Percentiles rank a stretch among this genome's conserved stretches.
These are phyloP conservation scores for Claviceps sorghi DNA, from an alignment of 2,329 filamentous ascomycete genomes.

Conservation along the genomic window DNA sequence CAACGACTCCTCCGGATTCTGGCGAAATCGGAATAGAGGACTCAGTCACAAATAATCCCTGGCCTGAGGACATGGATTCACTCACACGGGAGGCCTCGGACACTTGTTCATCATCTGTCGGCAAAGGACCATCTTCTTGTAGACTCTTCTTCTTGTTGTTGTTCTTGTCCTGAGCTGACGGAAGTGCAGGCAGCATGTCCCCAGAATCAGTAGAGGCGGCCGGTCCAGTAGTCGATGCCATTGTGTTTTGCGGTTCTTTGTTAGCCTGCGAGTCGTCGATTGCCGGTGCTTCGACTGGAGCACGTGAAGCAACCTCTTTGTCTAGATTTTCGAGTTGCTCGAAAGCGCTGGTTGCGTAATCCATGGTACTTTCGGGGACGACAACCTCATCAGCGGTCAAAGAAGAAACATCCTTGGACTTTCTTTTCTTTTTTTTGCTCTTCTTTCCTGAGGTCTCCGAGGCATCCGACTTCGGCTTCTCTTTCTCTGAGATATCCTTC, in stretches of 20 bases:
- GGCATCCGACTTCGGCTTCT: background rate
- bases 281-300: background rate
- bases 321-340: background rate
- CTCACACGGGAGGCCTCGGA: no score
- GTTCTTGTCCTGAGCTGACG: slow-evolving; percentile 3
- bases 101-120: background rate
- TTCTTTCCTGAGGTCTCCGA: slow-evolving; percentile 6
- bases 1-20: background rate
- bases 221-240: background rate
- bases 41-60: background rate
- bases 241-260: background rate
- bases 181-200: slow-evolving; percentile 1
- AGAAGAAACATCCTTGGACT: background rate
- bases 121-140: slow-evolving; percentile 4
- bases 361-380: background rate
- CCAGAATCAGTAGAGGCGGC: slow-evolving; percentile 1
- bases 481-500: background rate
- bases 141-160: slow-evolving; percentile 11
- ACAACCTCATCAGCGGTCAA: background rate
- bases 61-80: background rate
- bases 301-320: background rate
- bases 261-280: background rate
- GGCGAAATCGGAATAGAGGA: background rate
- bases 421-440: slow-evolving; percentile 9
- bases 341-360: background rate